phyloP scores from a whole-genome alignment of 805 yeast genomes.

The Pichia rugopelliculosa region DNA sequence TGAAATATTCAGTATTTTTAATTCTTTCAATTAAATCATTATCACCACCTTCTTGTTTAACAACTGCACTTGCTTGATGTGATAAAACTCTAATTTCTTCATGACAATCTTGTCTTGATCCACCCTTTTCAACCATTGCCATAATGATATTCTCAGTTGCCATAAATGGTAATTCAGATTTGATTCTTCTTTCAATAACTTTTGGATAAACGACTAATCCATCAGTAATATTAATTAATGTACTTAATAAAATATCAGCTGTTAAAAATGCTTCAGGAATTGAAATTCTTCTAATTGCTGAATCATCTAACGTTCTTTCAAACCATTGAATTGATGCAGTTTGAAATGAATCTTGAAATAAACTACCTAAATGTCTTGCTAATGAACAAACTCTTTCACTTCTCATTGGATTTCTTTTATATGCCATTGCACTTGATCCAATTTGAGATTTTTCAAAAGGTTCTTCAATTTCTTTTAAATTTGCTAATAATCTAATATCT shows the following conservation, averaged over 20 bases:
- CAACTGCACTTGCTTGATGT: conserved; percentile 96
- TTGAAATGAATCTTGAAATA: conserved; percentile 88
- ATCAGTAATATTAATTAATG: conserved; percentile 84
- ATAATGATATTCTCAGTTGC: conserved; percentile 98
- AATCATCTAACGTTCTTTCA: conserved; percentile 96
- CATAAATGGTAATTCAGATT: conserved; percentile 95
- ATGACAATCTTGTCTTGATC: conserved; percentile 96
- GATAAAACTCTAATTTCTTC: conserved; percentile 95
- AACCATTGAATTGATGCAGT: conserved; percentile 99
- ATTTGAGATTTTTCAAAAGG: conserved; percentile 98
- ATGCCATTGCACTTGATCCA: conserved; percentile 98
- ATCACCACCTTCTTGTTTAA: conserved; percentile 97
- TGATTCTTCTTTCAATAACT: conserved; percentile 95
- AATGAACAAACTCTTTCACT: conserved; percentile 98
- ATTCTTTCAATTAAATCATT: conserved; percentile 91
- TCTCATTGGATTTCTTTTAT: conserved; percentile 99
- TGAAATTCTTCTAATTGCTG: conserved; percentile 95
- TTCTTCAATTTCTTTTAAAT: conserved; percentile 95
- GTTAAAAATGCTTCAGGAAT: conserved; percentile 95
- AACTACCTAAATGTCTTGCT: conserved; percentile 88
- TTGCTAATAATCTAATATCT: conserved; percentile 90
- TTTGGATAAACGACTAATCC: conserved; percentile 98
- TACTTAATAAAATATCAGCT: conserved; percentile 85
- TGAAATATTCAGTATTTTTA: conserved; percentile 67
- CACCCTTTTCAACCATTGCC: conserved; percentile 99